Base-by-base conservation (phyloP, 768 basidiomycete genomes). In the Chalciporus piperatus region DNA sequence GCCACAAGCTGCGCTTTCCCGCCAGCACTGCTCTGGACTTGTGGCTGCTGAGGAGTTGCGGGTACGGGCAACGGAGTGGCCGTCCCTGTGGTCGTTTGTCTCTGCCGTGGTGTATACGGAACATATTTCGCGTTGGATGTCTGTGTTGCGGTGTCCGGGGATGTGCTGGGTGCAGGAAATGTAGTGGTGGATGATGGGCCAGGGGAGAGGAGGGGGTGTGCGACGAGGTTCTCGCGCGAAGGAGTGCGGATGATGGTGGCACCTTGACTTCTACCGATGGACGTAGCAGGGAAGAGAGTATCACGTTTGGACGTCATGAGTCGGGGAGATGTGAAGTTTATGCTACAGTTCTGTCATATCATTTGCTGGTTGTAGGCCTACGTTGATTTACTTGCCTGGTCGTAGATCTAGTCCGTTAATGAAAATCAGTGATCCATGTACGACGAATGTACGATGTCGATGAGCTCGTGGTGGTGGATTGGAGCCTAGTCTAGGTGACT, bases 91-190 rank as follows among this genome's bases (percentile, higher is more conserved):
- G 81, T 78, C 23, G 76, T 67, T 9, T 74, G 73, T 40, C 85
- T 81, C 39, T 89, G 88, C 20, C 84, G 71, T 1, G 89, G 89
- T 1, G 87, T 91, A 58, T 92, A 91, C 2, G 88, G 84, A 2
- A 86, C 79, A 70, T 91, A 92, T 54, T 77, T 76, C 11, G 81
- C 47, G 23, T 33, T 16, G 16, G 35, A 16, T 6, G 35, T n/a
- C 35, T 37, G 35, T 16, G 35, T 37, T 37, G 35, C 3, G 14
- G n/a, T n/a, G n/a, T 37, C 35, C n/a, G 67, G 58, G 30, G 70
- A 62, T 27, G 68, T 41, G 58, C 62, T 45, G 47, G 72, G 27
- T 55, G 67, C 54, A 14, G 63, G 57, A 12, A 65, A 59, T 12
- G 63, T 60, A 20, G 62, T 57, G 10, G 63, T 60, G 25, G 62